phyloP scores from a whole-genome alignment of 2,329 filamentous ascomycete species.

The Saccharata proteae region DNA sequence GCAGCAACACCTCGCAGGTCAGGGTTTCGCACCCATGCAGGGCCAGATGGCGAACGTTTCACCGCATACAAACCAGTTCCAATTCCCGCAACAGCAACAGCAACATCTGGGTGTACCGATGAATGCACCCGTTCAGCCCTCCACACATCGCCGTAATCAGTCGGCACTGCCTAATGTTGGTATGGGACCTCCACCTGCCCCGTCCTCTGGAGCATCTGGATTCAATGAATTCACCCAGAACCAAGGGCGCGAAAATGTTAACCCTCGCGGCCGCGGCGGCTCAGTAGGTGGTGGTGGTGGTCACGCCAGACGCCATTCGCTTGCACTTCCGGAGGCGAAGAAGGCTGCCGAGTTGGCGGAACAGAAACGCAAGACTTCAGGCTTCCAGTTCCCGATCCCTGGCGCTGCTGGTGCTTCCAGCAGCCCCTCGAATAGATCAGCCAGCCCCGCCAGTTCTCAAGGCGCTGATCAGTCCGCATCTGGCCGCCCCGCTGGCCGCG shows the following conservation, averaged over 20 bases:
- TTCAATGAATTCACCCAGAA: slow-evolving; percentile 63
- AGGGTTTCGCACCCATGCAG: slow-evolving; percentile 53
- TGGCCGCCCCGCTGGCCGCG: slow-evolving; percentile 24
- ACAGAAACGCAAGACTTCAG: slow-evolving; percentile 87
- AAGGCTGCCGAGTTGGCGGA: slow-evolving; percentile 95
- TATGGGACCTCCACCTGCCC: slow-evolving; percentile 83
- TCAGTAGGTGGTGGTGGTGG: slow-evolving; percentile 52
- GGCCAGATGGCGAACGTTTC: slow-evolving; percentile 66
- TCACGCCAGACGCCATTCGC: slow-evolving; percentile 86
- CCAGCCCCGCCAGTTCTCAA: slow-evolving; percentile 38
- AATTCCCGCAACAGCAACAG: slow-evolving; percentile 57
- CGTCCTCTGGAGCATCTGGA: slow-evolving; percentile 75
- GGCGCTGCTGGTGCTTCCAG: slow-evolving; percentile 43
- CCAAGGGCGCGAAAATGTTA: slow-evolving; percentile 54
- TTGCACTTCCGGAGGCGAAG: slow-evolving; percentile 90
- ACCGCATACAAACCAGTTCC: slow-evolving; percentile 67
- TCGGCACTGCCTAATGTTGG: slow-evolving; percentile 89
- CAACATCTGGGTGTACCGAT: slow-evolving; percentile 56
- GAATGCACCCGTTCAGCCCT: slow-evolving; percentile 64
- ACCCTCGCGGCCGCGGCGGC: slow-evolving; percentile 61
- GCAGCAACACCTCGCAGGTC: slow-evolving; percentile 62
- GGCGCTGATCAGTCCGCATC: slow-evolving; percentile 19
- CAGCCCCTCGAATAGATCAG: slow-evolving; percentile 38
- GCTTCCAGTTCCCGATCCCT: slow-evolving; percentile 86
- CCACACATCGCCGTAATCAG: slow-evolving; percentile 92